Evolutionary conservation across 768 basidiomycete genomes (phyloP).

Genomic region (Suillus tomentosus): DNA sequence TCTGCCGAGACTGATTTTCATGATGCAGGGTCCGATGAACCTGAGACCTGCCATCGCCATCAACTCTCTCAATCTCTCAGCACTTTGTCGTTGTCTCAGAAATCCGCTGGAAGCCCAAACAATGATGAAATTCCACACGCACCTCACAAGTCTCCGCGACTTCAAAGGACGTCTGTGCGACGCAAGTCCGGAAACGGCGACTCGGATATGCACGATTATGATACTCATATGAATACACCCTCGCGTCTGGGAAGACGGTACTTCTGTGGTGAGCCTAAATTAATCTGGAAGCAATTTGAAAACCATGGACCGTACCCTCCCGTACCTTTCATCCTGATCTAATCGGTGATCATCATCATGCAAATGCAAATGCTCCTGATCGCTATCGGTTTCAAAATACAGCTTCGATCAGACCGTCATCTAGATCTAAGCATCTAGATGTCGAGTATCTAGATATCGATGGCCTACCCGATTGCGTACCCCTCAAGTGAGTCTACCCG

Average conservation of each 20-base stretch:
- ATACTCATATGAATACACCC: too few relatives aligned
- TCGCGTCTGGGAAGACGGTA: too few relatives aligned
- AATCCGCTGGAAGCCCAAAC: not conserved
- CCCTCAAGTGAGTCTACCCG: not conserved
- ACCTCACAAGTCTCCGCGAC: not conserved
- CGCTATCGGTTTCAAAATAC: not conserved
- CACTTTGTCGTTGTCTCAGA: not conserved
- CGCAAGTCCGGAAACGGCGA: not conserved
- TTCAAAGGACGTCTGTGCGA: not conserved
- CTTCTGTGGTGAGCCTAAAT: not conserved
- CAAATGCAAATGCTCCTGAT: too few relatives aligned
- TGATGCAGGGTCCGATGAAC: not conserved
- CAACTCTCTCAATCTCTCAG: slow-evolving; percentile 1
- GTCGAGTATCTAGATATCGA: slow-evolving; percentile 2
- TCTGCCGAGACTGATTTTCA: not conserved
- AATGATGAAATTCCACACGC: not conserved
- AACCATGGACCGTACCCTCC: not conserved
- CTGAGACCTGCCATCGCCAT: not conserved
- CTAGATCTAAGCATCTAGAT: slow-evolving; percentile 1
- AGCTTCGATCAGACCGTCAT: not conserved
- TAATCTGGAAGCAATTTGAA: slow-evolving; percentile 3
- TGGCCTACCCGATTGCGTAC: not conserved
- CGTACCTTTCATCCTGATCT: slow-evolving; percentile 3
- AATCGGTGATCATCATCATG: slow-evolving; percentile 1
- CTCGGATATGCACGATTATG: too few relatives aligned